Conservation (phyloP, 148 eudicot species). For the Rhododendron ovatum region DNA sequence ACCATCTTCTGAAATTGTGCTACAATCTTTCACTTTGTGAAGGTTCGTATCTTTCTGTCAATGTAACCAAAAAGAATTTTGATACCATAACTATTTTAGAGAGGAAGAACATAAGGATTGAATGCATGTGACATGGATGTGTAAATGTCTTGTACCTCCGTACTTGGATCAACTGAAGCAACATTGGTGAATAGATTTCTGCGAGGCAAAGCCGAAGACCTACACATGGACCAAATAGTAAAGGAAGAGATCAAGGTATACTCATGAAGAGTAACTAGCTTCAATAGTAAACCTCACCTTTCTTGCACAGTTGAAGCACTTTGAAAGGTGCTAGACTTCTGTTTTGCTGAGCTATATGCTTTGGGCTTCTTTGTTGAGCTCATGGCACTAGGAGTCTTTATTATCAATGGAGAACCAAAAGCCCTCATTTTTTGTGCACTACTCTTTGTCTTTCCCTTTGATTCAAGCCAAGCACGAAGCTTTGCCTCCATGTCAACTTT, state of each 20-base stretch:
- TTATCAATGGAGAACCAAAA: slow-evolving; percentile 43
- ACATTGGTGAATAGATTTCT: slow-evolving; percentile 43
- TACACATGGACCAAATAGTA: slow-evolving; percentile 13
- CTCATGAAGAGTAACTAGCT: background rate
- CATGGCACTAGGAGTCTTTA: slow-evolving; percentile 44
- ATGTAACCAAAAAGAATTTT: background rate
- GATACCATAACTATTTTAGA: background rate
- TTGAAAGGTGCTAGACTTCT: slow-evolving; percentile 26
- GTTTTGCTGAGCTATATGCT: slow-evolving; percentile 30
- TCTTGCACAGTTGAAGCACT: slow-evolving; percentile 23
- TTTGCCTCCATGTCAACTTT: slow-evolving; percentile 86
- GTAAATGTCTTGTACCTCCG: slow-evolving; percentile 20
- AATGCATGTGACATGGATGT: background rate
- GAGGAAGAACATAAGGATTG: background rate
- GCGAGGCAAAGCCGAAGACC: slow-evolving; percentile 26
- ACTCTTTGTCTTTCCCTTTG: slow-evolving; percentile 78
- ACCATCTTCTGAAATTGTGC: slow-evolving; percentile 11
- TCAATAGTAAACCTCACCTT: slow-evolving; percentile 26
- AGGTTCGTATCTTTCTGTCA: slow-evolving; percentile 10
- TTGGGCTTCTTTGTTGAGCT: slow-evolving; percentile 40
- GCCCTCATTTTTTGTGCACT: slow-evolving; percentile 35
- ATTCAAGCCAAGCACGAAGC: slow-evolving; percentile 81
- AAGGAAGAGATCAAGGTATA: background rate
- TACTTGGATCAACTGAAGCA: slow-evolving; percentile 20
- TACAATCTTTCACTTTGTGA: slow-evolving; percentile 3